These are phyloP conservation scores for Curvularia sp. DNA, from an alignment of 2,329 filamentous ascomycete genomes.

Conservation along the genomic window DNA sequence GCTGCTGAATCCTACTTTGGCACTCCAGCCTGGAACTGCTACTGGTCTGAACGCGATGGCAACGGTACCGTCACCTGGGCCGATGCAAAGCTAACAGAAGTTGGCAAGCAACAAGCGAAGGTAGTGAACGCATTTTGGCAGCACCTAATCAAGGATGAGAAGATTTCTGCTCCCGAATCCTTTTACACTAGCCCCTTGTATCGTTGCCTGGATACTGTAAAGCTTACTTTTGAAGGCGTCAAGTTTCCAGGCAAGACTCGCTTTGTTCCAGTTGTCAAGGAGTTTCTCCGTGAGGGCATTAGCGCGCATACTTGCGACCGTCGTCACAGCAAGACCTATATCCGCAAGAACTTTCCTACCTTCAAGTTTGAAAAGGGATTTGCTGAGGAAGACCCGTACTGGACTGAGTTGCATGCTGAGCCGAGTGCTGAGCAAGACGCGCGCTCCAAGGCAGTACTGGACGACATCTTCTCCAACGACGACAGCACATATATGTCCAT, in stretches of 20 bases:
- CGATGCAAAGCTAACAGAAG: slow-evolving; percentile 67
- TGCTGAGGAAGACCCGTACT: slow-evolving; percentile 64
- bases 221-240: slow-evolving; percentile 66
- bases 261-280: slow-evolving; percentile 69
- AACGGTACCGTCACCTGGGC: slow-evolving; percentile 69
- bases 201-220: slow-evolving; percentile 69
- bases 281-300: slow-evolving; percentile 70
- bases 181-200: slow-evolving; percentile 72
- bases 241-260: slow-evolving; percentile 58
- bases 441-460: slow-evolving; percentile 56
- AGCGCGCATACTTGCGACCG: slow-evolving; percentile 74
- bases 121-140: slow-evolving; percentile 68
- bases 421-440: slow-evolving; percentile 60
- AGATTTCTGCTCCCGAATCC: slow-evolving; percentile 66
- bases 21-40: slow-evolving; percentile 73
- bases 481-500: slow-evolving; percentile 60
- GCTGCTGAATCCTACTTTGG: slow-evolving; percentile 72
- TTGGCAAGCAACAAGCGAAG: slow-evolving; percentile 64
- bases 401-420: slow-evolving; percentile 59
- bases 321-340: slow-evolving; percentile 62
- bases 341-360: slow-evolving; percentile 60
- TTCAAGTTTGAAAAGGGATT: slow-evolving; percentile 69
- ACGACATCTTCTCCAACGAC: slow-evolving; percentile 62
- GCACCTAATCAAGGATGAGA: slow-evolving; percentile 57
- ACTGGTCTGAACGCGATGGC: slow-evolving; percentile 70